These are phyloP conservation scores for Lactifluus pinguis DNA, from an alignment of 768 basidiomycete genomes.

Conservation along the genomic window DNA sequence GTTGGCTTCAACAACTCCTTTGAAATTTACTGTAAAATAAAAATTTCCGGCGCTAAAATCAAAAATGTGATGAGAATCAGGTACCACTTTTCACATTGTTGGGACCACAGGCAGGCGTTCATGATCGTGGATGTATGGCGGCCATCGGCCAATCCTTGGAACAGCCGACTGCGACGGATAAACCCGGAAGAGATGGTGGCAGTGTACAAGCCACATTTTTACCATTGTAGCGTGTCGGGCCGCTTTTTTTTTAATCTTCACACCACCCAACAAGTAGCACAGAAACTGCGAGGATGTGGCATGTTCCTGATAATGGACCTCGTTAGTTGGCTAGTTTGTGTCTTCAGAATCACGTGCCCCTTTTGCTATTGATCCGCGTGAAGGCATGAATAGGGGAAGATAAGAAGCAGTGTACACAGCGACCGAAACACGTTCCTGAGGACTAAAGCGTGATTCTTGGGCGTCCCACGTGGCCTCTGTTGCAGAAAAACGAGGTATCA, in stretches of 20 bases:
- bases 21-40: too few relatives aligned
- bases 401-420: too few relatives aligned
- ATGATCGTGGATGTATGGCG: too few relatives aligned
- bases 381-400: too few relatives aligned
- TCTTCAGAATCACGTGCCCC: not conserved
- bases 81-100: too few relatives aligned
- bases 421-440: not conserved
- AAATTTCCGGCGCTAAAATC: too few relatives aligned
- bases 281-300: not conserved
- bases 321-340: not conserved
- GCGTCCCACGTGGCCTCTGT: not conserved
- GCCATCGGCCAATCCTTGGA: not conserved
- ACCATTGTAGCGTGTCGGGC: not conserved
- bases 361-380: not conserved
- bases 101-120: too few relatives aligned
- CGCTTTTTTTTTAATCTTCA: not conserved
- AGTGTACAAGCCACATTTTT: not conserved
- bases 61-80: too few relatives aligned
- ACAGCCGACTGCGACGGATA: not conserved
- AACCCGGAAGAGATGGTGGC: not conserved
- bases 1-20: too few relatives aligned
- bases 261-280: not conserved
- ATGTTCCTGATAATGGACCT: not conserved
- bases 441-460: too few relatives aligned
- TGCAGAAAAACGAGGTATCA: not conserved